Conservation (phyloP, 805 yeast genomes). For the Hanseniaspora clermontiae region DNA sequence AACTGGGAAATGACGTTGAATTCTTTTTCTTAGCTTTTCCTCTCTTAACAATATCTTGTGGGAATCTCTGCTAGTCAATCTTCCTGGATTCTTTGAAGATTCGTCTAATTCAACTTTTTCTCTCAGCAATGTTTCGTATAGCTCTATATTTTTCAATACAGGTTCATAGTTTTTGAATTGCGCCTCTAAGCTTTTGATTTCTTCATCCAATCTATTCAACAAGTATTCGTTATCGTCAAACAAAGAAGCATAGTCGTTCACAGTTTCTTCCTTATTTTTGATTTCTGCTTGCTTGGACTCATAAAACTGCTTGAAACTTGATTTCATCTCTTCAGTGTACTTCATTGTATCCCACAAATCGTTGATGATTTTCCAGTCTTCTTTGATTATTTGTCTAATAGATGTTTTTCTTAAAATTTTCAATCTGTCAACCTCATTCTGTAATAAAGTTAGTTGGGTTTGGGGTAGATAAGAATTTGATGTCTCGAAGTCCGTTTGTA, state of each 20-base stretch:
- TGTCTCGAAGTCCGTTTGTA: constrained; percentile 27
- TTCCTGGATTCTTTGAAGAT: constrained; percentile 65
- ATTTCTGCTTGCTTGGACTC: constrained; percentile 13
- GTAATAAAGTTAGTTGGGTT: constrained; percentile 37
- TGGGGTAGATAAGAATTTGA: constrained; percentile 30
- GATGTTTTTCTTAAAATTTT: constrained; percentile 47
- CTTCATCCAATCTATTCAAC: constrained; percentile 51
- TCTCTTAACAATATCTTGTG: constrained; percentile 70
- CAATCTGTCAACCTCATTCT: constrained; percentile 45
- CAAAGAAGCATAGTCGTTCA: constrained; percentile 22
- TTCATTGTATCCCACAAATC: constrained; percentile 51
- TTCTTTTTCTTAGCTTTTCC: constrained; percentile 57
- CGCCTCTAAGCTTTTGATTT: constrained; percentile 39
- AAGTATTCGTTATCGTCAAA: constrained; percentile 46
- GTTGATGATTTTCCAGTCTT: constrained; percentile 46
- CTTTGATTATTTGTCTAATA: constrained; percentile 55
- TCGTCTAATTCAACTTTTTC: constrained; percentile 55
- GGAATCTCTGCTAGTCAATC: constrained; percentile 61
- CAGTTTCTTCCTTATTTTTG: constrained; percentile 13
- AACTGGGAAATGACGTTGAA: constrained; percentile 57
- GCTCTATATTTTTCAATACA: constrained; percentile 42
- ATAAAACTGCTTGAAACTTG: constrained; percentile 33
- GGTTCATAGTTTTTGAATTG: constrained; percentile 42
- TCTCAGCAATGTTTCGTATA: constrained; percentile 40
- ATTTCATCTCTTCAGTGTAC: constrained; percentile 41